A percentile compares a stretch with the other conserved stretches of the same genome.
These are phyloP conservation scores for Fusarium avenaceum DNA, from an alignment of 2,329 filamentous ascomycete genomes.

Conservation along the genomic window DNA sequence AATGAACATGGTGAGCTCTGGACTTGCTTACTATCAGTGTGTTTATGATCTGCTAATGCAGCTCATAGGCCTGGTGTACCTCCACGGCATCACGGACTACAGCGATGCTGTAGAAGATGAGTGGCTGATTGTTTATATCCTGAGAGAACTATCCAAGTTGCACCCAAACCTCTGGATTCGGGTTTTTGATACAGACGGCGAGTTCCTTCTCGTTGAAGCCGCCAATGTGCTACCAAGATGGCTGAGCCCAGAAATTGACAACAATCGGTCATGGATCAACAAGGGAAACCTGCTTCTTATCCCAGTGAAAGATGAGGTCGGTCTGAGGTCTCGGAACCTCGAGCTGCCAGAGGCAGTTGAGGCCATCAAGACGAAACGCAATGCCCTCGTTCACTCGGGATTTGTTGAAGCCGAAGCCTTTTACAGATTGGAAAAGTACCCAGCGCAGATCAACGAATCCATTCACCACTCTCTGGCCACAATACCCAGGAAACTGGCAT, in stretches of 20 bases:
- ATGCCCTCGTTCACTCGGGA: conserved; percentile 76
- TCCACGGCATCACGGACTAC: conserved; percentile 85
- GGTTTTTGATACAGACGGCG: conserved; percentile 88
- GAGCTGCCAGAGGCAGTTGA: conserved; percentile 74
- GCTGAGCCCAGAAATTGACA: conserved; percentile 91
- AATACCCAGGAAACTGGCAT: conserved; percentile 85
- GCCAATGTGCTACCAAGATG: conserved; percentile 88
- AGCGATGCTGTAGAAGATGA: conserved; percentile 97
- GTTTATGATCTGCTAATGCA: conserved; percentile 7
- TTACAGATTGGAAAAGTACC: conserved; percentile 87
- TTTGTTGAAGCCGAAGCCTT: conserved; percentile 91
- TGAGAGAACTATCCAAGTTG: conserved; percentile 82
- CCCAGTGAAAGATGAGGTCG: conserved; percentile 60
- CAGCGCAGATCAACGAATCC: conserved; percentile 77
- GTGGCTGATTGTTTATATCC: conserved; percentile 93
- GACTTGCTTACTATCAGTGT: conserved; percentile 10
- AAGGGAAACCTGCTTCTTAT: conserved; percentile 81
- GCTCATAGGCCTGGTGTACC: conserved; percentile 65
- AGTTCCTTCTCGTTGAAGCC: conserved; percentile 95
- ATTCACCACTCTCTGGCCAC: conserved; percentile 81
- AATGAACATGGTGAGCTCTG: conserved; percentile 65
- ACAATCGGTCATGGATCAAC: conserved; percentile 91
- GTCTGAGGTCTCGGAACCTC: conserved; percentile 60
- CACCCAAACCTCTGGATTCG: conserved; percentile 84
- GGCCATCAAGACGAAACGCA: conserved; percentile 69